Percentiles rank a stretch among this genome's conserved stretches.
Evolutionary conservation across 2,329 filamentous ascomycete genomes (phyloP).

Genomic region (Ophiostoma sp.): DNA sequence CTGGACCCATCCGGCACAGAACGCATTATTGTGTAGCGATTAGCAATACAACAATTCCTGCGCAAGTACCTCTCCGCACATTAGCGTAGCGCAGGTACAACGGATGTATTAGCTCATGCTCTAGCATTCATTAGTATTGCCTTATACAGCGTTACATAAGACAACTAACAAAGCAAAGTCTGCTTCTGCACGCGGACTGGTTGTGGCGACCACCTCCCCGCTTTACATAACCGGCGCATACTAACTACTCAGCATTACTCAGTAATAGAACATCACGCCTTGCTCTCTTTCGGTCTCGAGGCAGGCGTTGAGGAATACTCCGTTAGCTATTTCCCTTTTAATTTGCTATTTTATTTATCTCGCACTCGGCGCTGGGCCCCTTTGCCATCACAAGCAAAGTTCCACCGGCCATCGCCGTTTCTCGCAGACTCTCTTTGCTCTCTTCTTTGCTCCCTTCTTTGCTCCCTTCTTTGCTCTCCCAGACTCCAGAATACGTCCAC

Average conservation of each 20-base stretch:
- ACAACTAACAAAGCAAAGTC: conserved; percentile 1
- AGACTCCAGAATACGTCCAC: neutral
- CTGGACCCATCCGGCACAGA: neutral
- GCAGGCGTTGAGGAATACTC: neutral
- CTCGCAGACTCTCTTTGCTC: neutral
- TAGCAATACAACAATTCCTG: neutral
- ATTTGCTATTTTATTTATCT: conserved; percentile 5
- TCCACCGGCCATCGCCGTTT: neutral
- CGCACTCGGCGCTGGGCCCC: neutral
- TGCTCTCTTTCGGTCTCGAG: neutral
- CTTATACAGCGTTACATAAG: conserved; percentile 12
- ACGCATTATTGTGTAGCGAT: conserved; percentile 2
- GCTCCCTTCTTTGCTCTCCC: neutral
- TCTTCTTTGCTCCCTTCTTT: neutral
- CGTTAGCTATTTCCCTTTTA: neutral
- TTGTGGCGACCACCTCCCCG: conserved; percentile 3
- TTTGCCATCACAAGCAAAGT: conserved; percentile 5
- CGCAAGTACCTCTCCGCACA: neutral
- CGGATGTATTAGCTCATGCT: neutral
- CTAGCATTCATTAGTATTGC: neutral
- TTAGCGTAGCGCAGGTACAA: conserved; percentile 1
- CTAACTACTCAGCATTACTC: neutral
- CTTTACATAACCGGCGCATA: neutral
- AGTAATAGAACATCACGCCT: neutral
- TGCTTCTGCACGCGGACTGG: neutral